Evolutionary conservation across 1,139 yeast species (phyloP), one percentile per base, ranked within the genome.

Genomic region (Sugiyamaella japonica): DNA sequence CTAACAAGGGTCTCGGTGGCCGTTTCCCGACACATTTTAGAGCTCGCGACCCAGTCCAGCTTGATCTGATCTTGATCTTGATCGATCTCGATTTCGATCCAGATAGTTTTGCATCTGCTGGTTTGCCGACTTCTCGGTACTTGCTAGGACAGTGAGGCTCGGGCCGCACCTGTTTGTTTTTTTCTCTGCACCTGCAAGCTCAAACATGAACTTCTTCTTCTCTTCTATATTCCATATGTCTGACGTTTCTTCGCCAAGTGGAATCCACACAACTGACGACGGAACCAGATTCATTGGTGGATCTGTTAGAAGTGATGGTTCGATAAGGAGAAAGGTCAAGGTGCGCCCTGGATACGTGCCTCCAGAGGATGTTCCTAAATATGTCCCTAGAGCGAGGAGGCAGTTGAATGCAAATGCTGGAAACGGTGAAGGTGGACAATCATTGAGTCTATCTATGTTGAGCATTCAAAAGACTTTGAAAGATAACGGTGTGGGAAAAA

Each of bases 341-440:
- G 68, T 75, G 10, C 61, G 76, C 23, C 76, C 76, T 0, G 79
- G 79, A 0, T 76, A 55, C 55, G 60, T 65, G 1, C 76, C 78
- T 4, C 55, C 58, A 10, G 78, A 74, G 42, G 77, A 74, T 41
- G 65, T 68, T 12, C 65, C 70, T 34, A 63, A 67, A 53, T 73
- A 71, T 56, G 66, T 64, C 2, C 68, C 69, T 2, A 46, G 63
- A 44, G 63, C 58, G 10, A 56, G 55, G 42, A 52, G 63, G 41
- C 53, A 29, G 20, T n/a, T 15, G 25, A 20, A 34, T 38, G 23
- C 37, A 9, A 34, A 13, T 31, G 5, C 15, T 41, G 31, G 16
- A 16, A 42, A 29, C 13, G 37, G 39, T 34, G 42, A 41, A 20
- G 36, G 50, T 25, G 23, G 41, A 13, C 9, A 16, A 12, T n/a